Evolutionary conservation across 768 basidiomycete genomes (phyloP).

Genomic region (Trametes meyenii): DNA sequence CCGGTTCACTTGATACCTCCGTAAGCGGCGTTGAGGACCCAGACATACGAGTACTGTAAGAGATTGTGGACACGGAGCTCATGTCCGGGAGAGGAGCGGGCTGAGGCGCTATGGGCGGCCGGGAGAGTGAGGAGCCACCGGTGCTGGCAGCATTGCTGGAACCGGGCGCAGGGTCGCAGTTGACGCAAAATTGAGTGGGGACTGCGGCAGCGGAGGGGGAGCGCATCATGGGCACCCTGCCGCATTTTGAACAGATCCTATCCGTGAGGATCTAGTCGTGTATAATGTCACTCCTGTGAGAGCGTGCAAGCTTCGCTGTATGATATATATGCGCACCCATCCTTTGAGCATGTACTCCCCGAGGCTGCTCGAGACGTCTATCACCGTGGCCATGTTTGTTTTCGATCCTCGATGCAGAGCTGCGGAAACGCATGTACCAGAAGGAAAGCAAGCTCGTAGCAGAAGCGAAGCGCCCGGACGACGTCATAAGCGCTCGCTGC

Average conservation of each 20-base stretch:
- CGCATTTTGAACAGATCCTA: conserved; percentile 61
- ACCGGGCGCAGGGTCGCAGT: conserved; percentile 46
- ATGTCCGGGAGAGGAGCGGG: not conserved
- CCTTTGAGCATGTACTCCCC: conserved; percentile 78
- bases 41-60: conserved; percentile 49
- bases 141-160: not conserved
- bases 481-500: conserved; percentile 8
- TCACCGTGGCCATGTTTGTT: conserved; percentile 50
- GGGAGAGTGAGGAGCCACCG: not conserved
- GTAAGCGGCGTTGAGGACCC: conserved; percentile 79
- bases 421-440: not conserved
- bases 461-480: not conserved
- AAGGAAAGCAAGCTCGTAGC: not conserved
- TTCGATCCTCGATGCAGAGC: not conserved
- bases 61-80: conserved; percentile 35
- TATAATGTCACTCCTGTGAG: not conserved
- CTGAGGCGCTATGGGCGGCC: not conserved
- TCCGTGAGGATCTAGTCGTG: conserved; percentile 62
- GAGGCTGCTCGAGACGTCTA: conserved; percentile 61
- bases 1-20: conserved; percentile 62
- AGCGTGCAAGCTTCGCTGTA: not conserved
- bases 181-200: conserved; percentile 57
- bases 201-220: conserved; percentile 55
- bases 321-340: conserved; percentile 53
- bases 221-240: conserved; percentile 68